A percentile compares a stretch with the other conserved stretches of the same genome.
Evolutionary conservation across 306 rosid genomes (phyloP).

Genomic region (Begonia loranthoides): DNA sequence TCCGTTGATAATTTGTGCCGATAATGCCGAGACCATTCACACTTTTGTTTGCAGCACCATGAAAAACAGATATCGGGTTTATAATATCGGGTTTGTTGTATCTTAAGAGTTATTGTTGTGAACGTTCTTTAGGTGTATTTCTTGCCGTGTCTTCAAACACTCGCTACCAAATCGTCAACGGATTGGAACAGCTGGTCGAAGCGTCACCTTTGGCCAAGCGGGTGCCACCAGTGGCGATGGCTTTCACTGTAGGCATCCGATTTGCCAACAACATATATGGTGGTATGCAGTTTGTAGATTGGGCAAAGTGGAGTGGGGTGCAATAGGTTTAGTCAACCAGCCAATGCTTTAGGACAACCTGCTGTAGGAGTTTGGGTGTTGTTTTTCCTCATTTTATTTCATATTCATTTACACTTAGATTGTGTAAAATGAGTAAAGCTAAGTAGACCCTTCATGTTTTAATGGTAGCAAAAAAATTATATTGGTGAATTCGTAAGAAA

Average conservation of each 20-base stretch:
- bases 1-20: neutral
- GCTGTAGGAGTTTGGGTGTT: too few relatives aligned
- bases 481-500: too few relatives aligned
- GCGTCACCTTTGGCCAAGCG: slow-evolving; percentile 63
- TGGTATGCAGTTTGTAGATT: slow-evolving; percentile 91
- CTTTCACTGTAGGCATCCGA: slow-evolving; percentile 76
- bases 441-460: too few relatives aligned
- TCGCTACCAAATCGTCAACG: slow-evolving; percentile 77
- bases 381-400: too few relatives aligned
- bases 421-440: too few relatives aligned
- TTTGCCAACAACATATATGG: slow-evolving; percentile 91
- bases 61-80: too few relatives aligned
- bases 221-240: slow-evolving; percentile 72
- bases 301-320: slow-evolving; percentile 90
- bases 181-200: slow-evolving; percentile 71
- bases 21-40: neutral
- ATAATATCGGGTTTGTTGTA: neutral
- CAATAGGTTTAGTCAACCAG: slow-evolving; percentile 21
- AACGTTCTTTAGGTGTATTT: slow-evolving; percentile 53
- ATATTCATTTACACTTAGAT: too few relatives aligned
- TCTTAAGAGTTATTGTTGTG: neutral
- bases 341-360: too few relatives aligned
- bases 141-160: slow-evolving; percentile 94
- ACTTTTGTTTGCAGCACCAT: too few relatives aligned
- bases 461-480: too few relatives aligned